A percentile compares a stretch with the other conserved stretches of the same genome.
Evolutionary conservation across 768 basidiomycete genomes (phyloP).

Genomic region (Boletus eberwhitei): DNA sequence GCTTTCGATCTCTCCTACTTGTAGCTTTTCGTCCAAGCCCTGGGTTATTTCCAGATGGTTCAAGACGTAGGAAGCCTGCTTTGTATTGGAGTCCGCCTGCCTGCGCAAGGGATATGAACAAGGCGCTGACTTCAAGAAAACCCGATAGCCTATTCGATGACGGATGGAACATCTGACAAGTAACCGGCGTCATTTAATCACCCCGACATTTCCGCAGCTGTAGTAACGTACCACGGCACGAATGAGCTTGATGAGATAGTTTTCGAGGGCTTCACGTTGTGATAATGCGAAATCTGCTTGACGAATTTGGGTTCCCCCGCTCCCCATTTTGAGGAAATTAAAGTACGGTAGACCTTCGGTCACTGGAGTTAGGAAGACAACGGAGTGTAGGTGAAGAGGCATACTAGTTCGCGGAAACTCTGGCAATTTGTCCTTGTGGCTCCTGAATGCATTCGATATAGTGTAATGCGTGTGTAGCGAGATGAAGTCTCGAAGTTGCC

Average conservation of each 20-base stretch:
- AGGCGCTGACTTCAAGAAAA: constrained; percentile 89
- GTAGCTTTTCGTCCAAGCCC: constrained; percentile 66
- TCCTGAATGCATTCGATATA: constrained; percentile 76
- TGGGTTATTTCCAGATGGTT: constrained; percentile 47
- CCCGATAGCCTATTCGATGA: constrained; percentile 83
- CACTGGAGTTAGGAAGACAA: neutral
- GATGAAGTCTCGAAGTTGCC: constrained; percentile 88
- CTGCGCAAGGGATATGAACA: constrained; percentile 76
- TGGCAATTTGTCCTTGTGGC: constrained; percentile 73
- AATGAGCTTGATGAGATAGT: constrained; percentile 84
- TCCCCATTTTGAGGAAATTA: constrained; percentile 74
- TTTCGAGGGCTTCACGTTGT: constrained; percentile 81
- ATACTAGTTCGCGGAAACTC: constrained; percentile 86
- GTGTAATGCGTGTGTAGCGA: constrained; percentile 88
- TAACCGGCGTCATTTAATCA: constrained; percentile 6
- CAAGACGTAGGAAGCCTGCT: constrained; percentile 75
- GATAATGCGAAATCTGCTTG: constrained; percentile 75
- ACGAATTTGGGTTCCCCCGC: constrained; percentile 47
- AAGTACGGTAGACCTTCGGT: constrained; percentile 79
- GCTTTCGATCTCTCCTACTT: constrained; percentile 55
- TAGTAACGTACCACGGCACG: constrained; percentile 71
- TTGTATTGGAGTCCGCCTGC: constrained; percentile 88
- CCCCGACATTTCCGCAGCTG: neutral
- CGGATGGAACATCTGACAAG: constrained; percentile 87
- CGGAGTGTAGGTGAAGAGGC: constrained; percentile 10